phyloP scores from a whole-genome alignment of 169 alveolate species.

The Nephromyces sp. region DNA sequence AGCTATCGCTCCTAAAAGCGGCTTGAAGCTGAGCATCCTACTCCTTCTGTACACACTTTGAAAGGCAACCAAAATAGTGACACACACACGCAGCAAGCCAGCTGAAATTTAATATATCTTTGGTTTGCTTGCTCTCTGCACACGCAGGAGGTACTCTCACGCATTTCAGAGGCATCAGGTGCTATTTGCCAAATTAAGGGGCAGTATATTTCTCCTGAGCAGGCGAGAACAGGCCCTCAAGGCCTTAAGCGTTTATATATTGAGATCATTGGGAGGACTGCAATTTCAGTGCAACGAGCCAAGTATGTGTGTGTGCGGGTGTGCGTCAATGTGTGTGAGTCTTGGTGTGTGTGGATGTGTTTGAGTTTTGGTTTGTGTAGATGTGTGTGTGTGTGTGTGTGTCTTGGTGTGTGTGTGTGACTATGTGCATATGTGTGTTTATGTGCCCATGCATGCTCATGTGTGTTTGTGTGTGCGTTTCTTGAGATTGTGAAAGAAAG shows the following conservation, averaged over 20 bases:
- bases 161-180: conserved; percentile 63
- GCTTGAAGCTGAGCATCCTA: too few relatives aligned
- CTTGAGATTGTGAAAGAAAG: too few relatives aligned
- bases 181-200: conserved; percentile 70
- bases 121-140: background rate
- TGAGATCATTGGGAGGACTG: conserved; percentile 67
- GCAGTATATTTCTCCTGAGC: conserved; percentile 53
- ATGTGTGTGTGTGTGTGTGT: too few relatives aligned
- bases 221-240: conserved; percentile 28
- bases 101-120: background rate
- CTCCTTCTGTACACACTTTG: background rate
- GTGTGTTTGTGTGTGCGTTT: too few relatives aligned
- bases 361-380: too few relatives aligned
- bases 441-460: too few relatives aligned
- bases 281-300: conserved; percentile 65
- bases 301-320: conserved; percentile 35
- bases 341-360: too few relatives aligned
- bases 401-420: too few relatives aligned
- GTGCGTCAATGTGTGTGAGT: too few relatives aligned
- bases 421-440: too few relatives aligned
- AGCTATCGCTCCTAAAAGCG: too few relatives aligned
- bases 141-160: conserved; percentile 53
- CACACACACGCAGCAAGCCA: too few relatives aligned
- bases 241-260: conserved; percentile 59
- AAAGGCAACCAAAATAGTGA: background rate